These are phyloP conservation scores for Leishmania gerbilli DNA, from an alignment of 208 protist species.

Conservation along the genomic window DNA sequence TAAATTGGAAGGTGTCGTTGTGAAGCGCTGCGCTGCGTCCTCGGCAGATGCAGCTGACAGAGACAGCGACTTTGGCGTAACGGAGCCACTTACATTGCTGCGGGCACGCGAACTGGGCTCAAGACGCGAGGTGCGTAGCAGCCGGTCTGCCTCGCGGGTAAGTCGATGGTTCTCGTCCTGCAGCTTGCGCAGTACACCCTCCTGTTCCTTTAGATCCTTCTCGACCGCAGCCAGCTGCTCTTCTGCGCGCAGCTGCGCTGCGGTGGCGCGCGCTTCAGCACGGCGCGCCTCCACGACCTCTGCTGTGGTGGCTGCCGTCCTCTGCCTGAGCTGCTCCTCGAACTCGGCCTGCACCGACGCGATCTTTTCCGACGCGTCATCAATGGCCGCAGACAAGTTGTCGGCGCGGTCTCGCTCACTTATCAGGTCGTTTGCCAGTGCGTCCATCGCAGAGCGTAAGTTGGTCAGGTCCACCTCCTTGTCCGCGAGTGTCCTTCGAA, in stretches of 20 bases:
- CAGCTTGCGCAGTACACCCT: constrained; percentile 12
- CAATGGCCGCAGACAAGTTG: constrained; percentile 27
- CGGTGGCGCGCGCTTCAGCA: constrained; percentile 36
- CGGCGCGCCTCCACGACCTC: constrained; percentile 50
- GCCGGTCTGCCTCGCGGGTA: constrained; percentile 29
- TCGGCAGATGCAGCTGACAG: not conserved
- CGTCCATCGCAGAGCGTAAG: constrained; percentile 21
- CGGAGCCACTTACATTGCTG: constrained; percentile 7
- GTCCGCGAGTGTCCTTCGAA: not conserved
- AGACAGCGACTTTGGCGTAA: constrained; percentile 1
- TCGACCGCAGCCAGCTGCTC: constrained; percentile 24
- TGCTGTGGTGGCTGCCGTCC: constrained; percentile 18
- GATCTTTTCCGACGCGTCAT: constrained; percentile 28
- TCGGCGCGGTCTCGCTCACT: constrained; percentile 22
- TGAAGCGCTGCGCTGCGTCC: not conserved
- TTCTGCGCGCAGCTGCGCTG: constrained; percentile 43
- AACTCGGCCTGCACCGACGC: constrained; percentile 36
- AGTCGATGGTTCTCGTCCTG: constrained; percentile 36
- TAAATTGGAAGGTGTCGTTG: constrained; percentile 3
- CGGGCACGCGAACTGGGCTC: not conserved
- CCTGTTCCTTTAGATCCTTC: constrained; percentile 29
- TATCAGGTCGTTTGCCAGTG: constrained; percentile 17
- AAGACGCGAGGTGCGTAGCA: constrained; percentile 22
- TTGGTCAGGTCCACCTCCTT: constrained; percentile 4
- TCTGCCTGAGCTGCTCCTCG: constrained; percentile 41